Conservation (phyloP, 1,284 basidiomycete genomes). For the Cryptococcus depauperatus region DNA sequence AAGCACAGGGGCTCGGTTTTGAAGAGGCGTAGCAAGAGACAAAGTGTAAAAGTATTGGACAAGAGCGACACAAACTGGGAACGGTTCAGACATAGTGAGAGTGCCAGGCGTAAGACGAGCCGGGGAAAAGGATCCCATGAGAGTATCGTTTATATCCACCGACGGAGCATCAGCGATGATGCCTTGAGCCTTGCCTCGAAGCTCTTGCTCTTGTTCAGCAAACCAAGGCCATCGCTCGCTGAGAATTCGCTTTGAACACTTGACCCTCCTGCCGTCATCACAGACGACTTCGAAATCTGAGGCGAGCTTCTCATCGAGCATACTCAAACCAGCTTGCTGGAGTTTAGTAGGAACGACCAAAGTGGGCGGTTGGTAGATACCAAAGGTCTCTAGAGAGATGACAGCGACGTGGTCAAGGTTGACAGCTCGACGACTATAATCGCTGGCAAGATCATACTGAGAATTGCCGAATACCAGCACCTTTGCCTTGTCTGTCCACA, state of each 20-base stretch:
- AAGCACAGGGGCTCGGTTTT: constrained; percentile 80
- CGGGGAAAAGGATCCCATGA: constrained; percentile 30
- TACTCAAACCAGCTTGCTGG: constrained; percentile 57
- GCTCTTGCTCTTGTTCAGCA: constrained; percentile 55
- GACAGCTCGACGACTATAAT: constrained; percentile 80
- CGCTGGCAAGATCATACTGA: constrained; percentile 74
- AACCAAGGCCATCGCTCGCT: constrained; percentile 94
- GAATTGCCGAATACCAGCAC: constrained; percentile 84
- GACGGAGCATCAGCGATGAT: constrained; percentile 20
- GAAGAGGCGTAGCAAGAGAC: constrained; percentile 74
- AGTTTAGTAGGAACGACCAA: constrained; percentile 62
- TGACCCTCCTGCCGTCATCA: constrained; percentile 75
- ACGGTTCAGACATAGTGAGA: constrained; percentile 77
- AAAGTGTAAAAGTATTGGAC: constrained; percentile 88
- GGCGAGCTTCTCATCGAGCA: constrained; percentile 64
- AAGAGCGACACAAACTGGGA: constrained; percentile 76
- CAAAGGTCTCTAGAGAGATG: constrained; percentile 84
- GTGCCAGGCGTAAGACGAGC: constrained; percentile 53
- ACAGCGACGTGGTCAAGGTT: constrained; percentile 87
- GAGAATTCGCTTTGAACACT: constrained; percentile 70
- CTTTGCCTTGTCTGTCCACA: constrained; percentile 69
- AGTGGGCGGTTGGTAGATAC: constrained; percentile 77
- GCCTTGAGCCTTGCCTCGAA: constrained; percentile 17
- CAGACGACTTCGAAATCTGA: constrained; percentile 85
- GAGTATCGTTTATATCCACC: constrained; percentile 35